Evolutionary conservation across 192 early-diverging fungal genomes (phyloP), one percentile per base, ranked within the genome.

Genomic region (Lunasporangiospora selenospora): DNA sequence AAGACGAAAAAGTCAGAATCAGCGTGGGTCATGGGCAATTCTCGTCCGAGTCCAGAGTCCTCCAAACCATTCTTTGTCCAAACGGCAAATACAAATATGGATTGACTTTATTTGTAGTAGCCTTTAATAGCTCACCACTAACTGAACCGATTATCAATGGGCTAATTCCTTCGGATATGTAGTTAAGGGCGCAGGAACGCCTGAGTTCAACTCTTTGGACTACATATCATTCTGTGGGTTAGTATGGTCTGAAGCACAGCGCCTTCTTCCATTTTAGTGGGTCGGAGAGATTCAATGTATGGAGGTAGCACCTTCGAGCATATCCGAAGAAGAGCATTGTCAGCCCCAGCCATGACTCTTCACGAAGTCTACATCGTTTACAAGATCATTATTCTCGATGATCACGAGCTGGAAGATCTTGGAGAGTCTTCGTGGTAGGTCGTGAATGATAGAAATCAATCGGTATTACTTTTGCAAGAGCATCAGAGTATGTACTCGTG

Each of bases 381-480:
- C 45, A n/a, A 33, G 16, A 4, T 50, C 30, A 33, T 5, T 9
- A 50, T 50, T 50, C 9, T 50, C 29, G 11, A n/a, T n/a, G n/a
- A n/a, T n/a, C n/a, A 33, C 30, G 48, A 50, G 31, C 5, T 50
- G 48, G 48, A 50, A 33, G 33, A 15, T n/a, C 31, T 50, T 16
- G 48, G 48, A 33, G 48, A 50, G 48, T 50, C 48, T 32, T 50
- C 48, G n/a, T 31, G 16, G 48, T 31, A 50, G 16, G 31, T 50
- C 16, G 31, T 50, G 27, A 15, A 16, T n/a, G 31, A 21, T 50
- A 31, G 48, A 16, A 27, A 33, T 50, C 15, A 33, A 11, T 31
- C 33, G 31, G 48, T 7, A 50, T 32, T 31, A 5, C 48, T 50
- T 50, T 4, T 50, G 26, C 48, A 50, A 50, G 45, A 6, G 3